Conservation (phyloP, 2,329 filamentous ascomycete species). For the Colletotrichum sp. region DNA sequence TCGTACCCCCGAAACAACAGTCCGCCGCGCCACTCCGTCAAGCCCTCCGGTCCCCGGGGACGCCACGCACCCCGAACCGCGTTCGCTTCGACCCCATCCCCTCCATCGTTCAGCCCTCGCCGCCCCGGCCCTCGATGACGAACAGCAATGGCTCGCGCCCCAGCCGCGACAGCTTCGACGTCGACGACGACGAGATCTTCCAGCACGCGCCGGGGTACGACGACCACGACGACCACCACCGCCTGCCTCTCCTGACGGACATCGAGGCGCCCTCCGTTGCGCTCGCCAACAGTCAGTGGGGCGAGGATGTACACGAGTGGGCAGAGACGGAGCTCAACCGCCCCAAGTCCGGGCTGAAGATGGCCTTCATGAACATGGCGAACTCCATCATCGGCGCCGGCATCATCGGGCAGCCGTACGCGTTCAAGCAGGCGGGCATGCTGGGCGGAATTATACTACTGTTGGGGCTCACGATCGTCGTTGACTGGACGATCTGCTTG, state of each 20-base stretch:
- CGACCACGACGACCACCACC: slow-evolving; percentile 37
- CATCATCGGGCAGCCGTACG: slow-evolving; percentile 89
- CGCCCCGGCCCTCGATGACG: slow-evolving; percentile 13
- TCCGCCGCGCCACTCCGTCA: not conserved
- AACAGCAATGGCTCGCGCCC: slow-evolving; percentile 14
- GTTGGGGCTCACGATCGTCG: slow-evolving; percentile 77
- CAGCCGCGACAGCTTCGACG: slow-evolving; percentile 21
- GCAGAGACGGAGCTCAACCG: slow-evolving; percentile 62
- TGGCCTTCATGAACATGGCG: slow-evolving; percentile 99
- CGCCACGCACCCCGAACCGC: slow-evolving; percentile 71
- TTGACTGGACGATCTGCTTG: slow-evolving; percentile 97
- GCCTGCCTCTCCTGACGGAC: slow-evolving; percentile 78
- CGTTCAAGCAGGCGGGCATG: slow-evolving; percentile 91
- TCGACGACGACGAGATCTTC: slow-evolving; percentile 22
- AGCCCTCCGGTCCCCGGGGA: slow-evolving; percentile 33
- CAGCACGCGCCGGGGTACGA: slow-evolving; percentile 11
- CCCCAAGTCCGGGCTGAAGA: slow-evolving; percentile 83
- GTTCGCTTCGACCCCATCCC: slow-evolving; percentile 74
- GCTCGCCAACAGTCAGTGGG: slow-evolving; percentile 62
- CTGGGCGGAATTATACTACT: slow-evolving; percentile 80
- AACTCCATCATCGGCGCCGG: slow-evolving; percentile 92
- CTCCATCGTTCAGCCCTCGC: slow-evolving; percentile 38
- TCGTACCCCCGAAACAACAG: not conserved
- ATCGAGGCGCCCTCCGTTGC: slow-evolving; percentile 82
- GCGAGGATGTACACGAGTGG: slow-evolving; percentile 51